A percentile compares a stretch with the other conserved stretches of the same genome.
Evolutionary conservation across 2,329 filamentous ascomycete species (phyloP).

Genomic region (Aspergillus glaucus): DNA sequence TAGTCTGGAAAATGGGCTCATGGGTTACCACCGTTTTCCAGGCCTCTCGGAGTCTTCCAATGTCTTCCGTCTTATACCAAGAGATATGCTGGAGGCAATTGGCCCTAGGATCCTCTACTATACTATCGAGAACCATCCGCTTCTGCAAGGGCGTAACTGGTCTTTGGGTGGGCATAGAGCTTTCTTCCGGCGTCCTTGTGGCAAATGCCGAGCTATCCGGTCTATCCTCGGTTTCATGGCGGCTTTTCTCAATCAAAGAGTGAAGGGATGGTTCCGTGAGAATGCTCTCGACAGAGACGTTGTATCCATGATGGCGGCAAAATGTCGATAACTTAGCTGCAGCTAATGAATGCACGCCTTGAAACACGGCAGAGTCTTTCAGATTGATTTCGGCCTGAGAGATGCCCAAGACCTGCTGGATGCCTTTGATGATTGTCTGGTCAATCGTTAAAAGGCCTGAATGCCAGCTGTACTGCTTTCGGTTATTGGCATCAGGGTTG

Average conservation of each 20-base stretch:
- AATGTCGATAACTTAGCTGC: neutral
- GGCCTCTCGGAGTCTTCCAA: conserved; percentile 16
- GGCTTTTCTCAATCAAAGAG: neutral
- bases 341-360: neutral
- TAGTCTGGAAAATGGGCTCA: conserved; percentile 21
- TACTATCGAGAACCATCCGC: neutral
- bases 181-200: neutral
- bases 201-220: neutral
- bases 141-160: neutral
- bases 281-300: neutral
- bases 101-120: neutral
- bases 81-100: conserved; percentile 1
- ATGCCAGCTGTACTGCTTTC: neutral
- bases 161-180: neutral
- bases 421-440: neutral
- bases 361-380: neutral
- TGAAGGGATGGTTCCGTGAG: neutral
- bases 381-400: neutral
- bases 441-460: neutral
- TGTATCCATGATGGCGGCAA: neutral
- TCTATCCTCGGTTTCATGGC: neutral
- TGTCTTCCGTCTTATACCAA: conserved; percentile 6
- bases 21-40: conserved; percentile 19
- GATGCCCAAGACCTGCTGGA: neutral
- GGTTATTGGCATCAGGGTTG: neutral